These are phyloP conservation scores for Stemphylium vesicarium DNA, from an alignment of 2,329 filamentous ascomycete species.

Conservation along the genomic window DNA sequence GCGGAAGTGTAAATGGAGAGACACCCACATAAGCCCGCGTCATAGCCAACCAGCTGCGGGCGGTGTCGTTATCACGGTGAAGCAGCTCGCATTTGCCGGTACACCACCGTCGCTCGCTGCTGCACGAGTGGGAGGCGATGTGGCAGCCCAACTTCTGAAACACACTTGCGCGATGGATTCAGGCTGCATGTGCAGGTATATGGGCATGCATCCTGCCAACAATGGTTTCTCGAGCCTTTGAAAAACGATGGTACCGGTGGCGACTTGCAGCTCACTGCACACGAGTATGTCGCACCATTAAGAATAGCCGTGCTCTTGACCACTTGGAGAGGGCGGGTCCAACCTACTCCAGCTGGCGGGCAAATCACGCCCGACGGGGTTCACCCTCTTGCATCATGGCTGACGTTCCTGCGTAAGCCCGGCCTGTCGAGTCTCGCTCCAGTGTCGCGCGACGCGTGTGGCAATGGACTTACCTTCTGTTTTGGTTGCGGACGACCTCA, in stretches of 20 bases:
- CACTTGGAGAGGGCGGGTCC: constrained; percentile 31
- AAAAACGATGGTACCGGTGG: constrained; percentile 23
- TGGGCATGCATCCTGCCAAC: constrained; percentile 32
- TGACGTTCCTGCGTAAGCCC: constrained; percentile 40
- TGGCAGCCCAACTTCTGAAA: constrained; percentile 32
- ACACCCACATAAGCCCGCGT: constrained; percentile 11
- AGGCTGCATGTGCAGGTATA: constrained; percentile 19
- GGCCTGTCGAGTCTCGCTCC: constrained; percentile 23
- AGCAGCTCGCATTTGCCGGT: constrained; percentile 5
- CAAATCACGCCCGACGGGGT: constrained; percentile 42
- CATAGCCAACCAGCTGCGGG: constrained; percentile 6
- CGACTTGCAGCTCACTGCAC: constrained; percentile 32
- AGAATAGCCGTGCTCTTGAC: constrained; percentile 30
- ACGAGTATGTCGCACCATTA: constrained; percentile 44
- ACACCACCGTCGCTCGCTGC: constrained; percentile 8
- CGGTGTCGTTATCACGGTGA: constrained; percentile 28
- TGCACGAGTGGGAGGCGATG: constrained; percentile 1
- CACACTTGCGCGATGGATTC: constrained; percentile 24
- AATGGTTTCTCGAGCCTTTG: constrained; percentile 25
- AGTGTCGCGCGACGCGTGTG: constrained; percentile 26
- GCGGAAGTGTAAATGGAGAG: constrained; percentile 15
- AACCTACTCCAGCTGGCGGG: constrained; percentile 30
- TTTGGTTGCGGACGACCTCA: constrained; percentile 11
- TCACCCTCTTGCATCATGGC: constrained; percentile 29
- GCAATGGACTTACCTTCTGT: constrained; percentile 20